Evolutionary conservation across 2,329 filamentous ascomycete genomes (phyloP), one percentile per base, ranked within the genome.

Genomic region (Xylaria sp.): DNA sequence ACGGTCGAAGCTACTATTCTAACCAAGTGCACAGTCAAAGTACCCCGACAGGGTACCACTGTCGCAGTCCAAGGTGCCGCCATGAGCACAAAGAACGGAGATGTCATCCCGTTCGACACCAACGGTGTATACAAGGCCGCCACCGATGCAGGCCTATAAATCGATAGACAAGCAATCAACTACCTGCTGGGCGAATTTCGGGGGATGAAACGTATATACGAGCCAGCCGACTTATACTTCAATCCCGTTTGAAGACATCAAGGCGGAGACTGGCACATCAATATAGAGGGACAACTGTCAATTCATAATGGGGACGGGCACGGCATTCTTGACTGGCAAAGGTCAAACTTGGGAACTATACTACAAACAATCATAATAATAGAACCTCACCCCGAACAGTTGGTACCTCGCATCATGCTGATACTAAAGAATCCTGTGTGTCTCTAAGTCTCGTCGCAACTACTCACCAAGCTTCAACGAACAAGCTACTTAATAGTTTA

Each of bases 21-120:
- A 54, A 57, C 45, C 19, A 8, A 6, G 4, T 9, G 12, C 8
- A 51, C 54, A 81, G 79, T 72, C 65, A 75, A 78, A 69, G 77
- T 76, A 58, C 78, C 75, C 67, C 79, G 80, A 17, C 74, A 75
- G 53, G 69, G 60, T 3, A 60, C 72, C 19, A 11, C 30, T 34
- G 76, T 80, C 64, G 74, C 79, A 36, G 80, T 81, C 71, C 79
- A 80, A 62, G 73, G 74, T 21, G 75, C 83, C 14, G 79, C 85
- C 76, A 87, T 87, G 85, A 80, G 81, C 45, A 80, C 83, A 69
- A 71, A 74, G 21, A 69, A 77, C 45, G 85, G 85, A 73, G 81
- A 83, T 54, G 77, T 86, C 68, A 72, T 86, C 21, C 73, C 79
- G 32, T 87, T 85, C 71, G 75, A 84, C 74, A 9, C 83, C 17